A percentile compares a stretch with the other conserved stretches of the same genome.
Evolutionary conservation across 768 basidiomycete species (phyloP).

Genomic region (Suillus ampliporus): DNA sequence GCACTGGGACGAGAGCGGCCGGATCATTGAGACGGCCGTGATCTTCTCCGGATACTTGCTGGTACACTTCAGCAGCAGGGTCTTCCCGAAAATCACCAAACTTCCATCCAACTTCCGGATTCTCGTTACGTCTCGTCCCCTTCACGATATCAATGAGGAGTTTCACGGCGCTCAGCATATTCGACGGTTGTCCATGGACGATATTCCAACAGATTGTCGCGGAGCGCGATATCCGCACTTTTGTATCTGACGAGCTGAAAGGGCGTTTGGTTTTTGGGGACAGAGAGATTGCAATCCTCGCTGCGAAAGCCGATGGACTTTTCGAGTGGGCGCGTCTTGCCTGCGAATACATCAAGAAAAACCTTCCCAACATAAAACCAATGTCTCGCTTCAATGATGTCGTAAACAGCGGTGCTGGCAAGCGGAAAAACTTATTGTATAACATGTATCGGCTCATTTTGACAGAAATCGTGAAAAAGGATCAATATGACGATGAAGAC

Average conservation of each 20-base stretch:
- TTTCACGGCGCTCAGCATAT: background rate
- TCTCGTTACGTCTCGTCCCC: slow-evolving; percentile 16
- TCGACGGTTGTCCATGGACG: background rate
- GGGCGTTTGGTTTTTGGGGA: background rate
- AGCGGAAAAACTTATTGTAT: background rate
- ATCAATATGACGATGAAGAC: too few relatives aligned
- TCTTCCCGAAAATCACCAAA: background rate
- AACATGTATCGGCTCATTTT: slow-evolving; percentile 11
- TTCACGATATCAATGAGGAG: slow-evolving; percentile 2
- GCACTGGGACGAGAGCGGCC: slow-evolving; percentile 25
- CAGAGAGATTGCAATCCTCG: background rate
- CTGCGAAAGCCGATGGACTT: background rate
- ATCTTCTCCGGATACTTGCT: slow-evolving; percentile 18
- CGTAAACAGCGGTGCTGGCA: background rate
- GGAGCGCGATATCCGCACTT: slow-evolving; percentile 4
- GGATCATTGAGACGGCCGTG: background rate
- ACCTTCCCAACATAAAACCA: background rate
- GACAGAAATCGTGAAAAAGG: slow-evolving; percentile 9
- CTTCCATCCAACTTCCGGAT: slow-evolving; percentile 13
- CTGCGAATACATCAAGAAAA: slow-evolving; percentile 8
- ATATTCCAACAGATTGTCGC: background rate
- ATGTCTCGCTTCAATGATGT: background rate
- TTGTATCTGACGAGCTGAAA: background rate
- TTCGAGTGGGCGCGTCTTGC: slow-evolving; percentile 12
- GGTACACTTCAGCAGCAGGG: background rate